Evolutionary conservation across 225 moss, liverwort and hornwort genomes (phyloP).

Genomic region (Marchantia paleacea): DNA sequence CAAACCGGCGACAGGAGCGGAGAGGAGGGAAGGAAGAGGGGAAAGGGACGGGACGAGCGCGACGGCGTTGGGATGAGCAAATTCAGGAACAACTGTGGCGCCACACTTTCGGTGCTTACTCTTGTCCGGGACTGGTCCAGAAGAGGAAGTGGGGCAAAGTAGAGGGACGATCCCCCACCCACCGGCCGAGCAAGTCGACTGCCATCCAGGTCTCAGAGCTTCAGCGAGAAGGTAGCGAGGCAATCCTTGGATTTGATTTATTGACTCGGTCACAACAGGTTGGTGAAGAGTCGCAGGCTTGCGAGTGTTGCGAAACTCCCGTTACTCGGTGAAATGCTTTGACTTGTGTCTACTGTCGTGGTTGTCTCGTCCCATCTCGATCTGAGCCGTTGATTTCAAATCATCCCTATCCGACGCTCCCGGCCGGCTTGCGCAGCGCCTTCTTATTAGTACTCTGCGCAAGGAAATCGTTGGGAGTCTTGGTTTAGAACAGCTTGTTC

Average conservation of each 20-base stretch:
- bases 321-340: conserved; percentile 6
- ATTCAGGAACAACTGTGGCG: neutral
- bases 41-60: too few species aligned
- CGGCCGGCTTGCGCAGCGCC: neutral
- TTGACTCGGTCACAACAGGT: neutral
- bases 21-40: neutral
- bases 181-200: too few species aligned
- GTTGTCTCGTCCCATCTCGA: neutral
- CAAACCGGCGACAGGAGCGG: neutral
- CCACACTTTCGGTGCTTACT: neutral
- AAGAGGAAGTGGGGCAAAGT: neutral
- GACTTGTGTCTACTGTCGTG: conserved; percentile 1
- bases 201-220: neutral
- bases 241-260: neutral
- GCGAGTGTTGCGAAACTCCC: conserved; percentile 1
- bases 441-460: neutral
- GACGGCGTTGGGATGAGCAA: too few species aligned
- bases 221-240: conserved; percentile 8
- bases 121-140: neutral
- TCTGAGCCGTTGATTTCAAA: conserved; percentile 8
- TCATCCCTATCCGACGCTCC: neutral
- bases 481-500: neutral
- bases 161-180: neutral
- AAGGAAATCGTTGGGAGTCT: neutral
- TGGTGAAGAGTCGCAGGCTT: neutral